Base-by-base conservation (phyloP, 2,329 filamentous ascomycete species). In the Acephala macrosclerotiorum region DNA sequence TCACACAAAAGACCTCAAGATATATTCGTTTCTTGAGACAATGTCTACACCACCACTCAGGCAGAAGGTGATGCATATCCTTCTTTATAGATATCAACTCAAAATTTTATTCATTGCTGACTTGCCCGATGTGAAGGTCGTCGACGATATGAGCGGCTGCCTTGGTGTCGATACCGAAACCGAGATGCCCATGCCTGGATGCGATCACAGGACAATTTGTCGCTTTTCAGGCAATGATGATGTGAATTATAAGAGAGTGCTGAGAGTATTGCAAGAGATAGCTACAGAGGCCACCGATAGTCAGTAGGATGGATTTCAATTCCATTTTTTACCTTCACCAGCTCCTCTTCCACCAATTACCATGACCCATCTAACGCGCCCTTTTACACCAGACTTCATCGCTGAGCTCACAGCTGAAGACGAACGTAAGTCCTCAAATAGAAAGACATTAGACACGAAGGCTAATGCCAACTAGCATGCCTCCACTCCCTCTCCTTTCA, bases 1-100 rank as follows among this genome's bases (percentile, higher is more conserved):
- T 29, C 63, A 64, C n/a, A 49, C 55, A 1, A 51, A 47, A 2
- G 22, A 55, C 22, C n/a, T 71, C 9, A 64, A 65, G n/a, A 68
- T 72, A 45, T 64, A 49, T 29, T 65, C 68, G 1, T 73, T 70
- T 47, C 61, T 63, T 26, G 71, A 73, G 47, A 33, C 64, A 42
- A 36, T 53, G 2, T 40, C 12, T 29, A 66, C 47, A 9, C 60
- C 58, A 20, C 58, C 57, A 6, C 36, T 63, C 26, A 60, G 57
- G 2, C 20, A 33, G 12, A 18, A 33, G 47, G 66, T 66, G 57
- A 7, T 11, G 29, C 58, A 55, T 26, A 14, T 12, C 3, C 7
- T 20, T 16, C 14, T 3, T 40, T 25, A 22, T 14, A 9, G 14
- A 26, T 7, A 7, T 33, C 12, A 25, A 45, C 40, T 25, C n/a